phyloP scores from a whole-genome alignment of 2,329 filamentous ascomycete species.

The Aspergillus felis region DNA sequence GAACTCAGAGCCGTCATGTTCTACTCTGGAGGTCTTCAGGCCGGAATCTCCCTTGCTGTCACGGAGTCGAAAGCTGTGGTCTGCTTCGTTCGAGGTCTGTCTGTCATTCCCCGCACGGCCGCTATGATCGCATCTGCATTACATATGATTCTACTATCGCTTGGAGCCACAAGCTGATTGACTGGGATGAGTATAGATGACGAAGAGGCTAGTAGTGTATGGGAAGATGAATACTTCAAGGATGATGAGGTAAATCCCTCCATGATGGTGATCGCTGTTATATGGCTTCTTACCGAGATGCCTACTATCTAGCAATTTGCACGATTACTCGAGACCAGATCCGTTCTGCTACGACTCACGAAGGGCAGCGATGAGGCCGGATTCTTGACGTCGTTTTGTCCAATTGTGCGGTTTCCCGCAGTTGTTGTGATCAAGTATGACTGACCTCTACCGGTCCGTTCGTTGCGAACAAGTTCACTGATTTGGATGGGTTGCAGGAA shows the following conservation, averaged over 20 bases:
- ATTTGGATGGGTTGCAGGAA: slow-evolving; percentile 48
- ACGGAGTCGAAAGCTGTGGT: slow-evolving; percentile 72
- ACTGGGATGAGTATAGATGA: slow-evolving; percentile 52
- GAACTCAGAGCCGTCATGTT: slow-evolving; percentile 58
- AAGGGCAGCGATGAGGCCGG: slow-evolving; percentile 75
- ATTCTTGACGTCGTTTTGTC: slow-evolving; percentile 78
- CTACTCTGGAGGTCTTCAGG: slow-evolving; percentile 73
- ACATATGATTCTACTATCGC: neutral
- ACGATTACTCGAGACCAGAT: slow-evolving; percentile 55
- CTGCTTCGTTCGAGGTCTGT: slow-evolving; percentile 75
- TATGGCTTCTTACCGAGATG: neutral
- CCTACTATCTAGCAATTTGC: slow-evolving; percentile 46
- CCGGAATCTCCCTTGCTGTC: slow-evolving; percentile 73
- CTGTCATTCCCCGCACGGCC: slow-evolving; percentile 13
- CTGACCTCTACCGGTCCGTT: neutral
- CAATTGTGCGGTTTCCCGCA: slow-evolving; percentile 72
- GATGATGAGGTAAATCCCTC: slow-evolving; percentile 50
- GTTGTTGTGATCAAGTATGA: slow-evolving; percentile 71
- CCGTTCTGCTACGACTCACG: slow-evolving; percentile 66
- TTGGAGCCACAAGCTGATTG: neutral
- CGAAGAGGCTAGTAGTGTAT: slow-evolving; percentile 62
- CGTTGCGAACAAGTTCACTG: slow-evolving; percentile 4
- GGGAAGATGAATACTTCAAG: slow-evolving; percentile 65
- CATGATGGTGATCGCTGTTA: neutral
- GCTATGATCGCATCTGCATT: neutral